A percentile compares a stretch with the other conserved stretches of the same genome.
phyloP scores from a whole-genome alignment of 1,139 yeast species.

The Kodamaea suecica region DNA sequence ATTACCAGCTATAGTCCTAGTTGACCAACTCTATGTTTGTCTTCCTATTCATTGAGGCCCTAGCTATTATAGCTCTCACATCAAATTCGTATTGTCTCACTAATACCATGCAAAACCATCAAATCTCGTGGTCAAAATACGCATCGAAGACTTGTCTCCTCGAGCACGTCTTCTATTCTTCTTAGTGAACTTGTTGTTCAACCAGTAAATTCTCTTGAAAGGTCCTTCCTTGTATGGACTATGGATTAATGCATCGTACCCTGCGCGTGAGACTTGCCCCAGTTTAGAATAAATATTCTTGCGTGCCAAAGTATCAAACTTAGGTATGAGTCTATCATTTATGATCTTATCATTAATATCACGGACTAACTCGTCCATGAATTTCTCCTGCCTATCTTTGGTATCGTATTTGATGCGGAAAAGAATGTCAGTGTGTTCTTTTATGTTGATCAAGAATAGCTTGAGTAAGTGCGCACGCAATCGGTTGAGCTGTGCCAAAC shows the following conservation, averaged over 20 bases:
- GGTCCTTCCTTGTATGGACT: conserved; percentile 25
- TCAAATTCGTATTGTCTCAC: no score
- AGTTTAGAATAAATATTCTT: conserved; percentile 6
- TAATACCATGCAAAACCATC: conserved; percentile 9
- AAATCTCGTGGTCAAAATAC: conserved; percentile 5
- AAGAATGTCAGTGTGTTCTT: conserved; percentile 39
- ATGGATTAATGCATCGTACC: conserved; percentile 28
- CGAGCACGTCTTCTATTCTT: conserved; percentile 5
- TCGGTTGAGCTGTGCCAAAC: conserved; percentile 24
- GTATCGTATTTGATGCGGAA: conserved; percentile 35
- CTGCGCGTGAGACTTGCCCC: conserved; percentile 7
- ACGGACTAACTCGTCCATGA: conserved; percentile 24
- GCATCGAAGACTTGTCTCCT: conserved; percentile 5
- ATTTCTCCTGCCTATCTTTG: conserved; percentile 24
- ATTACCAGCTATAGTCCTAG: no score
- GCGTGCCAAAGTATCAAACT: conserved; percentile 9
- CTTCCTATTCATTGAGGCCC: no score
- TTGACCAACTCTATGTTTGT: no score
- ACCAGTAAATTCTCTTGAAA: conserved; percentile 38
- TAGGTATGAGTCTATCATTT: conserved; percentile 7
- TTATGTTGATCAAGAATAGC: conserved; percentile 37
- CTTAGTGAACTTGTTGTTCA: conserved; percentile 15
- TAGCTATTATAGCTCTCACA: no score
- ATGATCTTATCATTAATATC: conserved; percentile 18
- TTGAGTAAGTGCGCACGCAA: conserved; percentile 36